Evolutionary conservation across 352 stramenopile genomes (phyloP).

Genomic region (Discostella stelligera): DNA sequence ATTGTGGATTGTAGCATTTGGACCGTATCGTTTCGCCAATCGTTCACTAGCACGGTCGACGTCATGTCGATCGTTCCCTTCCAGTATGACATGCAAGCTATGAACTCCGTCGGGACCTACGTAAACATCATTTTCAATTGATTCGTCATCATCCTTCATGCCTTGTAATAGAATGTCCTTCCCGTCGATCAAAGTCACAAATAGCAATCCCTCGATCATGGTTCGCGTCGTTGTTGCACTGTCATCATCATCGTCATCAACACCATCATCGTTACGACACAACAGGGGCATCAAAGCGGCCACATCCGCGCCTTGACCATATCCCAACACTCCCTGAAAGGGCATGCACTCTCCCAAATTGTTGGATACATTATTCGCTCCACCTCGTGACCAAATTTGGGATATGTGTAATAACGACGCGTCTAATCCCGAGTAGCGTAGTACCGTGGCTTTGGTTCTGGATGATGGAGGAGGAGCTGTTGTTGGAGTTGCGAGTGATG

Average conservation of each 20-base stretch:
- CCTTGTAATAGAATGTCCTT: slow-evolving; percentile 37
- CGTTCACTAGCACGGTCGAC: slow-evolving; percentile 10
- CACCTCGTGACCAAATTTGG: slow-evolving; percentile 71
- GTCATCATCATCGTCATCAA: slow-evolving; percentile 17
- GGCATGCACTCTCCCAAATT: slow-evolving; percentile 24
- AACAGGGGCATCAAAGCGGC: slow-evolving; percentile 68
- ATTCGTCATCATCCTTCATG: slow-evolving; percentile 22
- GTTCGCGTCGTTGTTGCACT: background rate
- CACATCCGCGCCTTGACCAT: slow-evolving; percentile 71
- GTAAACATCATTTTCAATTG: slow-evolving; percentile 33
- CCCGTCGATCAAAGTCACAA: slow-evolving; percentile 66
- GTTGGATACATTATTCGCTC: slow-evolving; percentile 7
- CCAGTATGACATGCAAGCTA: slow-evolving; percentile 48
- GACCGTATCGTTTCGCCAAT: slow-evolving; percentile 47
- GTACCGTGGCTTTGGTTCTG: background rate
- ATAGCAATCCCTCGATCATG: slow-evolving; percentile 56
- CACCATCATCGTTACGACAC: slow-evolving; percentile 18
- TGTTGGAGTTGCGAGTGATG: too few relatives aligned
- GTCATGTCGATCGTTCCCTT: slow-evolving; percentile 10
- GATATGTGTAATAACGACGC: slow-evolving; percentile 71
- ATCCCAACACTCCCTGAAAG: slow-evolving; percentile 75
- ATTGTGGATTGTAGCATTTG: slow-evolving; percentile 41
- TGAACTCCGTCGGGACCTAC: slow-evolving; percentile 37
- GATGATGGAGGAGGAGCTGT: background rate
- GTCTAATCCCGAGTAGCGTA: slow-evolving; percentile 69